phyloP scores from a whole-genome alignment of 345 rosid genomes.

The Hibiscus trionum region DNA sequence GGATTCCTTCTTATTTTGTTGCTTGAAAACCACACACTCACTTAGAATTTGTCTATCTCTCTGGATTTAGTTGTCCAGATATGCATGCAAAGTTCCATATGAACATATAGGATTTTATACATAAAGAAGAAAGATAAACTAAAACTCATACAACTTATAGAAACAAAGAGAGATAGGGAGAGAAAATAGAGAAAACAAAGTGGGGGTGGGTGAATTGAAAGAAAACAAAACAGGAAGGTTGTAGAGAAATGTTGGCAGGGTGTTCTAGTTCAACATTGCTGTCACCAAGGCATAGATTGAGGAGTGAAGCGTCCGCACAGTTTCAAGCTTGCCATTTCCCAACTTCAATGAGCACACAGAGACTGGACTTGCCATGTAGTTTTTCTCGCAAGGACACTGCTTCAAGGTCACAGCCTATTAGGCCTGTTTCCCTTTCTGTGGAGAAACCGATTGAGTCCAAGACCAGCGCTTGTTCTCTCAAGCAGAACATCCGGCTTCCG shows the following conservation, averaged over 20 bases:
- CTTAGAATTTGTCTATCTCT: conserved; percentile 30
- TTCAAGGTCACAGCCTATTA: conserved; percentile 51
- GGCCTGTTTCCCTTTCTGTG: conserved; percentile 72
- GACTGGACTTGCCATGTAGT: conserved; percentile 84
- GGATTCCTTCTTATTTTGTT: conserved; percentile 55
- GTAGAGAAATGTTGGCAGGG: conserved; percentile 98
- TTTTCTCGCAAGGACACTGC: conserved; percentile 64
- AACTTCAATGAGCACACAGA: conserved; percentile 94
- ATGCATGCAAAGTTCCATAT: conserved; percentile 19
- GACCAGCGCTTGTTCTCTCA: conserved; percentile 53
- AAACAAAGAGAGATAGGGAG: conserved; percentile 37
- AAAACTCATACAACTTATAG: conserved; percentile 16
- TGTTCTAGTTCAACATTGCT: conserved; percentile 91
- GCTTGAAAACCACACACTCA: conserved; percentile 39
- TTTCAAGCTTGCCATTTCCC: conserved; percentile 77
- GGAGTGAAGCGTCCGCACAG: conserved; percentile 80
- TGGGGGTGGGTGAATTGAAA: conserved; percentile 38
- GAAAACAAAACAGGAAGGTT: conserved; percentile 22
- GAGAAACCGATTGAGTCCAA: conserved; percentile 63
- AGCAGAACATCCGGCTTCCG: conserved; percentile 80
- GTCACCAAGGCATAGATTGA: conserved; percentile 97
- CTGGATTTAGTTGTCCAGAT: conserved; percentile 25
- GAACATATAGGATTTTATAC: conserved; percentile 15
- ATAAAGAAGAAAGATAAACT: not conserved
- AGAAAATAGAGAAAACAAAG: conserved; percentile 17